Base-by-base conservation (phyloP, 2,329 filamentous ascomycete genomes). In the Colletotrichum sojae region DNA sequence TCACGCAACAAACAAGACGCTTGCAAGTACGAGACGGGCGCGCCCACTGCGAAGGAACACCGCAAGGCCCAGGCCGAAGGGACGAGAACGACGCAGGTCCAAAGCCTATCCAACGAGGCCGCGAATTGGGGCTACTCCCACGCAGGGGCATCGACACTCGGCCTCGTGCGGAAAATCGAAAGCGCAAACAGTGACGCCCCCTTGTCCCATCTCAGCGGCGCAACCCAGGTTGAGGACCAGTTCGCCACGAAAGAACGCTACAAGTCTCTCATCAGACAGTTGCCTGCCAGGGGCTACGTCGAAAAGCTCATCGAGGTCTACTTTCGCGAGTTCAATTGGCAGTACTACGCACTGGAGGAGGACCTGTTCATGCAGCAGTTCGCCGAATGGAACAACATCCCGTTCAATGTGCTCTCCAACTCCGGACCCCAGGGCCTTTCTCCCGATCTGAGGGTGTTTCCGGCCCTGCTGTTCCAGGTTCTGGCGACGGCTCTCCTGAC, bases 401-500 rank as follows among this genome's bases (percentile, higher is more conserved):
- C 88, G 3, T 89, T 88, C 73, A 81, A 81, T 36, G 76, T 84
- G 8, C 77, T 90, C 5, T 82, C 83, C 2, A 82, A 82, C 6
- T 79, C 82, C 15, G 86, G 86, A 0, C 87, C 87, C 0, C 80
- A 84, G 49, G 84, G 83, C 5, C 77, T 90, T 27, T 78, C 83
- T 3, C 80, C 83, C 0, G 84, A 88, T 67, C 75, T 90, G 67
- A 81, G 86, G 57, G 85, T 84, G 5, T 89, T 91, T 65, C 89
- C 89, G 1, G 88, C 87, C 0, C 75, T 91, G 56, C 76, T 91
- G 3, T 89, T 91, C 73, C 86, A 90, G 73, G 81, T 89, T 39
- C 75, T 89, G 16, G 88, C 88, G 4, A 83, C 83, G 4, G 83
- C 86, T 16, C 77, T 91, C 49, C 79, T 90, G 58, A 82, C 85